Percentiles rank a stretch among this genome's conserved stretches.
Conservation (phyloP, 2,329 filamentous ascomycete species). For the Macrophomina tecta region DNA sequence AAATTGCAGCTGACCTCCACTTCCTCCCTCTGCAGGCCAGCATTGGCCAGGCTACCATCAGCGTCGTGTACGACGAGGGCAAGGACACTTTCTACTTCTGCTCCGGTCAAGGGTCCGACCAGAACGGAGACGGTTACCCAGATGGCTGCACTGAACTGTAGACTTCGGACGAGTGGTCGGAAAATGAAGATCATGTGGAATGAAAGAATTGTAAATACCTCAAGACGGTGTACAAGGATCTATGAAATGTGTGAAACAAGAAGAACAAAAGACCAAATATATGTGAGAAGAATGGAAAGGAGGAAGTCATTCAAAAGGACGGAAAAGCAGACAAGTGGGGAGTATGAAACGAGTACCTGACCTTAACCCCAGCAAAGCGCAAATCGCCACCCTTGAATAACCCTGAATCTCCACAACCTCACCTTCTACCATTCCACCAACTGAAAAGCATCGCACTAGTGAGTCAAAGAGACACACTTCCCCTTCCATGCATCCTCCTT, state of each 20-base stretch:
- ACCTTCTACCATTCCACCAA: background rate
- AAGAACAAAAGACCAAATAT: background rate
- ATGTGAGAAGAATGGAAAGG: too few species aligned
- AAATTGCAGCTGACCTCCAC: background rate
- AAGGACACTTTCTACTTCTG: background rate
- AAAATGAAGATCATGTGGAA: background rate
- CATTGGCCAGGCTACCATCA: background rate
- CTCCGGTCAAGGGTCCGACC: background rate
- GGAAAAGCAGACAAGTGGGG: too few species aligned
- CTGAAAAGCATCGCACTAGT: constrained; percentile 31
- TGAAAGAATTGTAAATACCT: background rate
- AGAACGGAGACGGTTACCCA: background rate
- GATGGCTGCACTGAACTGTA: background rate
- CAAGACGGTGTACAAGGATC: background rate
- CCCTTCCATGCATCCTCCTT: constrained; percentile 38
- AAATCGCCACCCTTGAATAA: too few species aligned
- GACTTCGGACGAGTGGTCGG: background rate
- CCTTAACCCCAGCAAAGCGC: too few species aligned
- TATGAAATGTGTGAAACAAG: background rate
- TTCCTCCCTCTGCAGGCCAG: background rate
- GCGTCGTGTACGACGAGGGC: background rate
- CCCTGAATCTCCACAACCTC: too few species aligned
- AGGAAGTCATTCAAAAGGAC: too few species aligned
- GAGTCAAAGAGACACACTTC: constrained; percentile 44
- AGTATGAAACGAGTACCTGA: too few species aligned